These are phyloP conservation scores for Wakefieldia striispora DNA, from an alignment of 768 basidiomycete genomes.

Conservation along the genomic window DNA sequence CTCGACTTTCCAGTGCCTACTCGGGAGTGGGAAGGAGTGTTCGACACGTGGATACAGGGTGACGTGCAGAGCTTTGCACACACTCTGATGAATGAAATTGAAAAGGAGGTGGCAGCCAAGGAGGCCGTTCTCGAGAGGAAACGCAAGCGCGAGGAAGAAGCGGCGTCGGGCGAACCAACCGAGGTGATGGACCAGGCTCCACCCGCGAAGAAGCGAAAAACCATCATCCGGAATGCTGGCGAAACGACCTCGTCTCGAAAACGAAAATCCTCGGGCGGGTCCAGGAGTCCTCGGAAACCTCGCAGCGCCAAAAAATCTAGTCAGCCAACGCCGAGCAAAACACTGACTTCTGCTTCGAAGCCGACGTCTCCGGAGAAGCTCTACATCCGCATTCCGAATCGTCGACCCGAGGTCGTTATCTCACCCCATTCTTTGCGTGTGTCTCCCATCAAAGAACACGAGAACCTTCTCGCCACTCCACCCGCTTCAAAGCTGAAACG, in stretches of 20 bases:
- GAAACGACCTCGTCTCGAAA: constrained; percentile 19
- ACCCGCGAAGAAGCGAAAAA: constrained; percentile 28
- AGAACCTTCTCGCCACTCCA: constrained; percentile 19
- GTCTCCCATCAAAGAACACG: constrained; percentile 10
- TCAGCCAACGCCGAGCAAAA: constrained; percentile 17
- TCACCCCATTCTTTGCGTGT: constrained; percentile 6
- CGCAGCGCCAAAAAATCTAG: constrained; percentile 18
- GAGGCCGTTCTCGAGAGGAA: constrained; percentile 55
- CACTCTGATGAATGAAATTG: constrained; percentile 55
- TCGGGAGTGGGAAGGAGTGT: constrained; percentile 86
- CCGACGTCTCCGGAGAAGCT: constrained; percentile 24
- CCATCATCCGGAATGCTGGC: constrained; percentile 5
- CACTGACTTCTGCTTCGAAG: constrained; percentile 16
- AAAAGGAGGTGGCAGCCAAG: constrained; percentile 52
- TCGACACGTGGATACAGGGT: constrained; percentile 87
- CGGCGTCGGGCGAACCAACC: constrained; percentile 12
- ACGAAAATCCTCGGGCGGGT: constrained; percentile 25
- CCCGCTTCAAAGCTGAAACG: constrained; percentile 22
- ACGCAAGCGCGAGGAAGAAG: constrained; percentile 54
- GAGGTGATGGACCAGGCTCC: constrained; percentile 13
- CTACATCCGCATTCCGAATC: constrained; percentile 23
- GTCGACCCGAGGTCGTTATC: constrained; percentile 23
- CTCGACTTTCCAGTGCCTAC: constrained; percentile 83
- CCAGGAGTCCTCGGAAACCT: constrained; percentile 31
- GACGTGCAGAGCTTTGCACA: constrained; percentile 81